These are phyloP conservation scores for Candida ovalis DNA, from an alignment of 805 yeast species.

Conservation along the genomic window DNA sequence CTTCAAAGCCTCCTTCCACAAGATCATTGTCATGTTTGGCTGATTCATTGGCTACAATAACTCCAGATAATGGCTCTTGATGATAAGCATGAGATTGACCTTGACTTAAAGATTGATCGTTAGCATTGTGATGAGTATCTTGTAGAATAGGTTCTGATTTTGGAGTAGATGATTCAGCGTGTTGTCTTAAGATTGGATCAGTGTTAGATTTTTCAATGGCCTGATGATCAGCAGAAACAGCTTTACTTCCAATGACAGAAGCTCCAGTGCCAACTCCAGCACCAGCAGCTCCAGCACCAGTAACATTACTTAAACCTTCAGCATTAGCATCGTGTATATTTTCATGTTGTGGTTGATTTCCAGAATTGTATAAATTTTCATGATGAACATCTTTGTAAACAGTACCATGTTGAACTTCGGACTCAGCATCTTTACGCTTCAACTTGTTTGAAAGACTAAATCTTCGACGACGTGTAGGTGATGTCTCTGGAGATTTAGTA, in stretches of 20 bases:
- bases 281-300: neutral
- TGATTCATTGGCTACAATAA: neutral
- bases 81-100: too few species aligned
- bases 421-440: neutral
- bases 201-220: too few species aligned
- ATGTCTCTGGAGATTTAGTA: neutral
- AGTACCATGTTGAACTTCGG: slow-evolving; percentile 13
- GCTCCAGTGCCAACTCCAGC: neutral
- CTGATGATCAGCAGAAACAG: too few species aligned
- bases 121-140: too few species aligned
- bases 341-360: neutral
- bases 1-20: slow-evolving; percentile 4
- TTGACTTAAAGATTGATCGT: too few species aligned
- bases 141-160: too few species aligned
- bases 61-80: neutral
- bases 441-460: neutral
- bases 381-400: slow-evolving; percentile 14
- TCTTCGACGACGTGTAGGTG: neutral
- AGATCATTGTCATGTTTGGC: slow-evolving; percentile 4
- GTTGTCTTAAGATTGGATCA: too few species aligned
- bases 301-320: slow-evolving; percentile 1
- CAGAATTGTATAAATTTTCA: slow-evolving; percentile 3
- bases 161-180: too few species aligned
- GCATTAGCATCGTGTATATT: slow-evolving; percentile 1
- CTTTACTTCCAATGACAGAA: neutral